These are phyloP conservation scores for Millerozyma acaciae DNA, from an alignment of 805 yeast species.

Conservation along the genomic window DNA sequence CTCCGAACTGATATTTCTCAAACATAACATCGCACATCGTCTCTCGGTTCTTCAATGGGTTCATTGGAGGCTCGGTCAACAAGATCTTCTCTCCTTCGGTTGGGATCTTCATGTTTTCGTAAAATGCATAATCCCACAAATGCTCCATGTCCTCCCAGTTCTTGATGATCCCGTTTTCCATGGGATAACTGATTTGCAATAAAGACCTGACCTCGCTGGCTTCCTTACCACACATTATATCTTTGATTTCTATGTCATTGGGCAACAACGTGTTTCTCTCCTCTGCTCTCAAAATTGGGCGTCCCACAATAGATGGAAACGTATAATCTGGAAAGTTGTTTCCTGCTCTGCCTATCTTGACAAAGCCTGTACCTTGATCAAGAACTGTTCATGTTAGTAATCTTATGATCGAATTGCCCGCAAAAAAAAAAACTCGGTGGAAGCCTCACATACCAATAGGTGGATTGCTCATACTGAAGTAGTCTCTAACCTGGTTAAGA, in stretches of 20 bases:
- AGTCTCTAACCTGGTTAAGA: too few species aligned
- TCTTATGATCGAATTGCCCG: background rate
- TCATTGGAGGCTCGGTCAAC: slow-evolving; percentile 97
- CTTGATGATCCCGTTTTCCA: slow-evolving; percentile 97
- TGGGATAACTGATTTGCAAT: slow-evolving; percentile 91
- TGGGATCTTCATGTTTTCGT: slow-evolving; percentile 80
- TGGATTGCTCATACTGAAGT: slow-evolving; percentile 20
- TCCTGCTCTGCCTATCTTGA: slow-evolving; percentile 94
- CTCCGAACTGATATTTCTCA: slow-evolving; percentile 85
- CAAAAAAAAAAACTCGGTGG: too few species aligned
- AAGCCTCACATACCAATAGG: slow-evolving; percentile 28
- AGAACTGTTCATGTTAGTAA: slow-evolving; percentile 50
- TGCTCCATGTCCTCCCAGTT: slow-evolving; percentile 99
- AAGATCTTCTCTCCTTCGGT: slow-evolving; percentile 73
- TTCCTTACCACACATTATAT: slow-evolving; percentile 97
- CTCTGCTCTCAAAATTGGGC: slow-evolving; percentile 96
- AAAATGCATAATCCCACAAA: slow-evolving; percentile 96
- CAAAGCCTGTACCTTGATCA: slow-evolving; percentile 99
- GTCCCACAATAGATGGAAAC: slow-evolving; percentile 95
- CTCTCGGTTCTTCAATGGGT: slow-evolving; percentile 86
- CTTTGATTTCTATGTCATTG: slow-evolving; percentile 75
- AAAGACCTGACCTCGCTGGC: slow-evolving; percentile 88
- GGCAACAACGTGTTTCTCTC: slow-evolving; percentile 60
- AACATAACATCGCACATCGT: slow-evolving; percentile 90
- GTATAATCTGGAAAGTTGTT: slow-evolving; percentile 96